These are phyloP conservation scores for Blastobotrys attinorum DNA, from an alignment of 805 yeast genomes.

Conservation along the genomic window DNA sequence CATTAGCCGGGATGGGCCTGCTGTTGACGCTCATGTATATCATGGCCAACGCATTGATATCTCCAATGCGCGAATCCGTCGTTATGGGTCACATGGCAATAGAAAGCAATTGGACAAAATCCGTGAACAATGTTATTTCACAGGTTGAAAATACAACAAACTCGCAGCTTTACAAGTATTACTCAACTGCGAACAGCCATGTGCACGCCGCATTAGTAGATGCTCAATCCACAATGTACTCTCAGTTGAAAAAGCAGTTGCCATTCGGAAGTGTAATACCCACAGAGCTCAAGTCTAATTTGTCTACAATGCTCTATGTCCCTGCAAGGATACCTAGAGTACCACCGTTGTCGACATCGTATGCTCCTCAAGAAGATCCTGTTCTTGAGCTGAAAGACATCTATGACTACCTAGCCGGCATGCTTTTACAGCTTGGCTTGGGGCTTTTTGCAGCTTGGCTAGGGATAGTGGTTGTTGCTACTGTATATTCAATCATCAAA, in stretches of 20 bases:
- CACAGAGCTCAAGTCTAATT: no score
- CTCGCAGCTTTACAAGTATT: not conserved
- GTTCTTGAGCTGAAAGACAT: no score
- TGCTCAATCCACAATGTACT: not conserved
- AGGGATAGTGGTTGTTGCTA: not conserved
- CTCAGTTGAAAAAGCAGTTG: no score
- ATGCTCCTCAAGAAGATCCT: no score
- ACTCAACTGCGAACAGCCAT: not conserved
- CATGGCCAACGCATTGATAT: not conserved
- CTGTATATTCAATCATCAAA: conserved; percentile 24
- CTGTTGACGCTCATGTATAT: not conserved
- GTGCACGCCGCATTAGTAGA: not conserved
- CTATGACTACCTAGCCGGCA: not conserved
- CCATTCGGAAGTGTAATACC: no score
- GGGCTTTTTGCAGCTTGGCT: conserved; percentile 10
- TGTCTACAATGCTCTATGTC: no score
- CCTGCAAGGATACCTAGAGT: no score
- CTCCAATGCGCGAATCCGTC: no score
- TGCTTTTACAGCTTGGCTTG: conserved; percentile 4
- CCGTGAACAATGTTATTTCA: not conserved
- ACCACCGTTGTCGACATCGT: no score
- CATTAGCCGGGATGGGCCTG: not conserved
- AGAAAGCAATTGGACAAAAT: not conserved
- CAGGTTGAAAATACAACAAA: not conserved
- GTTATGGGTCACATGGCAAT: no score